Evolutionary conservation across 148 eudicot species (phyloP), one percentile per base, ranked within the genome.

Genomic region (Vaccinium macrocarpon): DNA sequence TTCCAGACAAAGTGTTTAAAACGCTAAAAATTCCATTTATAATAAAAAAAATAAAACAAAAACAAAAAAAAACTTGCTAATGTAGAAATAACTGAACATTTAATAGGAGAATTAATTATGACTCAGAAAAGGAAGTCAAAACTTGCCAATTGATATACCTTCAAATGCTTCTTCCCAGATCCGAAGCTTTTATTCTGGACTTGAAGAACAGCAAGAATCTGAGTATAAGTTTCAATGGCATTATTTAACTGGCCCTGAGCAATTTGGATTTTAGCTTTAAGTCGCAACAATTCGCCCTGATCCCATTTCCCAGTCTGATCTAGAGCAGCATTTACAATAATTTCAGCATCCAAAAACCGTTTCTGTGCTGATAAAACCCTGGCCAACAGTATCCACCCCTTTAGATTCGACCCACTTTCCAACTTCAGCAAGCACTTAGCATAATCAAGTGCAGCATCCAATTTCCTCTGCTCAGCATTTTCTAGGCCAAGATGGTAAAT

Each of bases 181-280:
- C 87, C 87, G 77, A 87, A 84, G 89, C 90, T 92, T 83, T 89
- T 92, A 66, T 80, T 84, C 88, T 84, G 89, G 71, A 91, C 84
- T 79, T 92, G 92, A 80, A 94, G 85, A 90, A 90, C 78, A 49
- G 95, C 97, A 87, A 94, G 94, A 86, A 94, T 88, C 66, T 88
- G 92, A 71, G 89, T 81, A 82, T 94, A 92, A 21, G 94, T 94
- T 84, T 88, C 87, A 79, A 89, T 84, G 59, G 94, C 95, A 76
- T 88, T 82, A 75, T 88, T 90, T 76, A 87, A 76, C 79, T 84
- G 86, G 83, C 93, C 97, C 83, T 90, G 97, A 53, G 93, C 92
- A 88, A 91, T 81, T 88, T 90, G 95, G 66, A 94, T 87, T 89
- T 90, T 92, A 61, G 97, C 95, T 88, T 94, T 94, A 57, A 92